Base-by-base conservation (phyloP, 345 rosid species). In the Salix udensis region DNA sequence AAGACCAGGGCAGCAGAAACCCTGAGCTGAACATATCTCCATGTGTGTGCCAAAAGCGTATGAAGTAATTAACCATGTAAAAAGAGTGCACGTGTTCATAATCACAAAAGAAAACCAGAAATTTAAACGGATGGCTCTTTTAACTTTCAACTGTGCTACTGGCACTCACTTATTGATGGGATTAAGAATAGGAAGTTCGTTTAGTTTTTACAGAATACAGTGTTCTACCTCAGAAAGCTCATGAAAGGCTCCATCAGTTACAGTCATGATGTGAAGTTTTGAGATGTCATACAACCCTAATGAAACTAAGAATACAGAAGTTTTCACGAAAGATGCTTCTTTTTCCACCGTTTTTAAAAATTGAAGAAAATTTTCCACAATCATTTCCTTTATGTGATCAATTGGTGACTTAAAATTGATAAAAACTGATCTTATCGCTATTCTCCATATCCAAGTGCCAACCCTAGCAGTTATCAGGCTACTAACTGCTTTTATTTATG, bases 1-100 rank as follows among this genome's bases (percentile, higher is more conserved):
- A 65, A 44, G 62, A 16, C 4, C 34, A 24, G 58, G 77, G 62
- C n/a, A 68, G 55, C 11, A 30, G 30, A 71, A 65, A 80, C 18
- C 79, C 7, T 68, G 37, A 64, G 69, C 46, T 16, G 48, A 18
- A 2, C 19, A 7, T 73, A 13, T 46, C 21, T 68, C 28, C 2
- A 18, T 58, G 40, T 14, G 14, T 48, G 46, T 44, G 42, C 40
- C 28, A 15, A 12, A 24, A 48, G 44, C 16, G 1, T 50, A 4
- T 50, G 19, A 14, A 50, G 55, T 16, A 50, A 30, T 72, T 70
- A 26, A 68, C 70, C 28, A 66, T 34, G 23, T 34, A 42, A n/a
- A 52, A 53, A 80, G 23, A 11, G 12, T 24, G 14, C 69, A 18
- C 16, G 24, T 23, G 65, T 13, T 53, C 15, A 8, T 23, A 3